phyloP scores from a whole-genome alignment of 495 filamentous ascomycete genomes.

The Cryomyces minteri region DNA sequence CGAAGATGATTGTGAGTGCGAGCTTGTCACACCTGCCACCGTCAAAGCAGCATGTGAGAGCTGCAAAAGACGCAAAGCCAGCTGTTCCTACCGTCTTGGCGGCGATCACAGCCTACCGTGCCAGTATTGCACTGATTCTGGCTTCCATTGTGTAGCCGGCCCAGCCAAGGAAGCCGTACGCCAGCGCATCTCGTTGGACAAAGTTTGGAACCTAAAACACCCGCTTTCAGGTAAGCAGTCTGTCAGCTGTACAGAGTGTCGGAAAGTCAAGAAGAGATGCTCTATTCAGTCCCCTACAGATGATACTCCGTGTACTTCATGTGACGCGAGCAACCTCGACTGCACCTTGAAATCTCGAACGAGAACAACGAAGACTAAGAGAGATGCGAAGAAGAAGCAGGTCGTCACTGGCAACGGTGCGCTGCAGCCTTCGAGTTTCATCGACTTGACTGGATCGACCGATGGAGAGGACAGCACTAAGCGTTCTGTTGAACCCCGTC shows the following conservation, averaged over 20 bases:
- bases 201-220: not conserved
- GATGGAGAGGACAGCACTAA: too few relatives aligned
- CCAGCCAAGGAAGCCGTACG: constrained; percentile 4
- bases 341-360: not conserved
- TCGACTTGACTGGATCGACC: too few relatives aligned
- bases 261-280: not conserved
- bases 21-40: constrained; percentile 7
- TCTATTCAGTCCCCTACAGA: not conserved
- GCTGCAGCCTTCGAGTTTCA: too few relatives aligned
- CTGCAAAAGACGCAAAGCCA: constrained; percentile 3
- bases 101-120: constrained; percentile 8
- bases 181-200: not conserved
- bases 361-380: not conserved
- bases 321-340: not conserved
- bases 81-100: constrained; percentile 11
- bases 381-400: too few relatives aligned
- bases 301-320: not conserved
- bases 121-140: constrained; percentile 5
- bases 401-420: too few relatives aligned
- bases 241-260: not conserved
- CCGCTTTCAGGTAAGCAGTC: not conserved
- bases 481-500: too few relatives aligned
- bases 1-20: constrained; percentile 11
- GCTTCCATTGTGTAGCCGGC: constrained; percentile 11
- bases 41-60: constrained; percentile 11